Percentiles rank a stretch among this genome's conserved stretches.
Evolutionary conservation across 179 eudicot genomes (phyloP).

Genomic region (Heliamphora pulchella): DNA sequence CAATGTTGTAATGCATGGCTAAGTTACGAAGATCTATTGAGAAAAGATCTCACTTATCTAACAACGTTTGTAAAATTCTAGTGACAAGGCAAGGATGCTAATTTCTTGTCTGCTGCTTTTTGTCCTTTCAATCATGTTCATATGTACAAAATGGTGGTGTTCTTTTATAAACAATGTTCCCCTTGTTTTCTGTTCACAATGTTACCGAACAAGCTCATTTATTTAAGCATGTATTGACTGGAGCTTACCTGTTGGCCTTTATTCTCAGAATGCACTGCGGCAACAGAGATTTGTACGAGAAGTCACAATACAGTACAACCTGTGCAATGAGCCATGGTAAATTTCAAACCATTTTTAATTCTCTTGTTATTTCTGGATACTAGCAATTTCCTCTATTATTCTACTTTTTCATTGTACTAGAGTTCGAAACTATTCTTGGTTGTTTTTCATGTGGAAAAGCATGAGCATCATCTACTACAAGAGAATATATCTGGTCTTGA

Average conservation of each 20-base stretch:
- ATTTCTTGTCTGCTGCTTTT: background rate
- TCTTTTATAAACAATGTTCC: background rate
- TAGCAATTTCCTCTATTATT: background rate
- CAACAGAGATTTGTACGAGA: constrained; percentile 99
- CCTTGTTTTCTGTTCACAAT: no score
- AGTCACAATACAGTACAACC: constrained; percentile 92
- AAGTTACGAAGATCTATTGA: background rate
- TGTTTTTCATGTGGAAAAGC: background rate
- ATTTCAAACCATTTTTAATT: background rate
- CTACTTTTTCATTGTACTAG: background rate
- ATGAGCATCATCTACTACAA: background rate
- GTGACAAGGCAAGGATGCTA: background rate
- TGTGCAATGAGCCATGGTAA: constrained; percentile 98
- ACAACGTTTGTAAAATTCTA: background rate
- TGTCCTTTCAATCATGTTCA: background rate
- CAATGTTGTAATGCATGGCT: background rate
- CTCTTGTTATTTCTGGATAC: background rate
- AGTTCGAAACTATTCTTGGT: background rate
- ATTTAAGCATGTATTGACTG: no score
- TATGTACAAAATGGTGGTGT: background rate
- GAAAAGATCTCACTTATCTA: background rate
- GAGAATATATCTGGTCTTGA: background rate
- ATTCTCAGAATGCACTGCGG: constrained; percentile 72
- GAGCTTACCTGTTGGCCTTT: constrained; percentile 12
- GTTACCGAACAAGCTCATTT: no score